Evolutionary conservation across 805 yeast species (phyloP).

Genomic region (Clavispora santaluciae): DNA sequence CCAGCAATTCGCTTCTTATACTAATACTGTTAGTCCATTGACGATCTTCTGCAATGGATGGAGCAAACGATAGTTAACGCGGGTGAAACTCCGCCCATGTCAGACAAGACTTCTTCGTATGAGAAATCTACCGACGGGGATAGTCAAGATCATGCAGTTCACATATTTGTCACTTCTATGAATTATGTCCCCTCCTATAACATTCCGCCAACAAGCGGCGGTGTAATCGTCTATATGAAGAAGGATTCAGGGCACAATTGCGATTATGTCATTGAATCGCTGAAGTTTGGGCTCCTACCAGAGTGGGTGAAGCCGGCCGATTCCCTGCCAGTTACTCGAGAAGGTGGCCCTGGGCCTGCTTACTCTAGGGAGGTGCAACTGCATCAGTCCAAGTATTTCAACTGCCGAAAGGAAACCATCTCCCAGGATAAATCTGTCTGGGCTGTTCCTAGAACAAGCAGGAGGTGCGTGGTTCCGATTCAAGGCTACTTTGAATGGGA

Average conservation of each 20-base stretch:
- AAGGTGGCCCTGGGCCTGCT: constrained; percentile 12
- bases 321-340: constrained; percentile 20
- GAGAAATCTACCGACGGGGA: constrained; percentile 4
- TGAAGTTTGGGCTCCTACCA: constrained; percentile 84
- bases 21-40: constrained; percentile 10
- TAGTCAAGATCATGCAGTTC: constrained; percentile 1
- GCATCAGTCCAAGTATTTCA: constrained; percentile 52
- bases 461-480: constrained; percentile 72
- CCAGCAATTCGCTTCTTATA: neutral
- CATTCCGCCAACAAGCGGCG: constrained; percentile 55
- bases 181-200: constrained; percentile 43
- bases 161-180: constrained; percentile 4
- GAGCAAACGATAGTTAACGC: constrained; percentile 7
- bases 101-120: neutral
- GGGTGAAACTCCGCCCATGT: neutral
- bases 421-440: constrained; percentile 48
- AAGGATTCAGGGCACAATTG: constrained; percentile 4
- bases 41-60: constrained; percentile 8
- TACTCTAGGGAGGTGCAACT: constrained; percentile 29
- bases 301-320: constrained; percentile 51
- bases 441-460: constrained; percentile 43
- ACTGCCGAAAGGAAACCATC: constrained; percentile 68
- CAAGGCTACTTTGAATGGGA: constrained; percentile 89
- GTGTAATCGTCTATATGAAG: constrained; percentile 35
- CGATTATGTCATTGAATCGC: constrained; percentile 37